A percentile compares a stretch with the other conserved stretches of the same genome.
Evolutionary conservation across 2,329 filamentous ascomycete species (phyloP).

Genomic region (Beauveria sp.): DNA sequence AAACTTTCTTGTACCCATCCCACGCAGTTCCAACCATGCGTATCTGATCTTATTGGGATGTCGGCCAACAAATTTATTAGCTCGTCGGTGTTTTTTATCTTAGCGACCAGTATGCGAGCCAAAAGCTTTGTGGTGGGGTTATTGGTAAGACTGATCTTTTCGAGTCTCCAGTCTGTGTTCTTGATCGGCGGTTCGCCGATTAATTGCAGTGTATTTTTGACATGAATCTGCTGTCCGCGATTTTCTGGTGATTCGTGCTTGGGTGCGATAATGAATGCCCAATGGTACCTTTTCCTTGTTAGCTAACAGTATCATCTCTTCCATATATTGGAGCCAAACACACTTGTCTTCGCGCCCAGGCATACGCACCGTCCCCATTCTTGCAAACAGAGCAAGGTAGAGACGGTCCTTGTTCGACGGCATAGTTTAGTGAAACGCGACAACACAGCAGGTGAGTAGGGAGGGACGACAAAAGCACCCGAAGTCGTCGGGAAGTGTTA

Average conservation of each 20-base stretch:
- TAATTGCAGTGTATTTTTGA: conserved; percentile 20
- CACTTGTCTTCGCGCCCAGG: conserved; percentile 14
- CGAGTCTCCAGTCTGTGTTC: neutral
- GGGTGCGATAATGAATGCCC: conserved; percentile 29
- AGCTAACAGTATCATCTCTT: neutral
- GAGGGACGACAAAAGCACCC: no score
- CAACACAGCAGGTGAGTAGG: no score
- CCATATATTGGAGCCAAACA: neutral
- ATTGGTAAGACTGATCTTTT: conserved; percentile 17
- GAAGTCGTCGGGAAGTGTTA: no score
- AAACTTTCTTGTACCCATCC: conserved; percentile 35
- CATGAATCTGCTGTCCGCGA: conserved; percentile 21
- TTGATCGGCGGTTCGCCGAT: neutral
- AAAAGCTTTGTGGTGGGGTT: conserved; percentile 21
- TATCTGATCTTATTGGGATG: conserved; percentile 22
- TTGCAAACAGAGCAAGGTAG: neutral
- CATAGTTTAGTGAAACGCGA: neutral
- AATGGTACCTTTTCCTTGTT: conserved; percentile 25
- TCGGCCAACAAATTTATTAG: conserved; percentile 23
- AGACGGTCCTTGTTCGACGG: neutral
- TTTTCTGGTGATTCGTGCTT: conserved; percentile 20
- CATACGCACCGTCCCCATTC: conserved; percentile 4
- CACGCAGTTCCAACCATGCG: conserved; percentile 35
- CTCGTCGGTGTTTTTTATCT: conserved; percentile 22
- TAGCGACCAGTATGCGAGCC: conserved; percentile 21